Conservation (phyloP, 2,329 filamentous ascomycete species). For the Penicillium rolfsii region DNA sequence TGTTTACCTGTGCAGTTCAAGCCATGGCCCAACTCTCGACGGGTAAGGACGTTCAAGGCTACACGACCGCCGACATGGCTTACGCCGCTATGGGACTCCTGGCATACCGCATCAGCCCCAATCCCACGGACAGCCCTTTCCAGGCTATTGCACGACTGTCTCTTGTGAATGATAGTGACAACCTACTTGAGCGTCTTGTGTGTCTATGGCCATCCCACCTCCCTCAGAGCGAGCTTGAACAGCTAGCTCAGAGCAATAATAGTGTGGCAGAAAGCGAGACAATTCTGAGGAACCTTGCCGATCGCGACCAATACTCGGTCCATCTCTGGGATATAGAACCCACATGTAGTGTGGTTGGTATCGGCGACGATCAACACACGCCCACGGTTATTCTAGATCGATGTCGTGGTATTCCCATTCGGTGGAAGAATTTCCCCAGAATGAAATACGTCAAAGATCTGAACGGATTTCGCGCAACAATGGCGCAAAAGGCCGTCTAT, state of each 20-base stretch:
- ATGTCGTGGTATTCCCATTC: constrained; percentile 36
- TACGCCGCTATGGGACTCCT: constrained; percentile 1
- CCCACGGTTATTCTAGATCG: constrained; percentile 15
- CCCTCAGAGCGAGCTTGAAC: background rate
- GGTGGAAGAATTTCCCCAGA: constrained; percentile 37
- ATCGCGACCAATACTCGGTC: constrained; percentile 31
- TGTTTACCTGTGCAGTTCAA: constrained; percentile 23
- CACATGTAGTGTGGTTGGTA: constrained; percentile 36
- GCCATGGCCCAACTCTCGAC: constrained; percentile 13
- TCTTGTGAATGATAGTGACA: background rate
- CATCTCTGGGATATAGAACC: constrained; percentile 41
- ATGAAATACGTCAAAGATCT: constrained; percentile 24
- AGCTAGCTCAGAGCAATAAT: background rate
- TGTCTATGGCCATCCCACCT: background rate
- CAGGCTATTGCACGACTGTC: constrained; percentile 2
- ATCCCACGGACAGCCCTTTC: background rate
- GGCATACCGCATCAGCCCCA: background rate
- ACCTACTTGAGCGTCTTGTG: background rate
- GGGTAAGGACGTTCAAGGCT: constrained; percentile 1
- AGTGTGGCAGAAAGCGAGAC: constrained; percentile 10
- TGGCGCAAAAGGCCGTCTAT: constrained; percentile 16
- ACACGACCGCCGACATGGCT: background rate
- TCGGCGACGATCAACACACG: constrained; percentile 34
- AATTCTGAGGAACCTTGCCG: constrained; percentile 24
- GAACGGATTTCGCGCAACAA: constrained; percentile 11